These are phyloP conservation scores for Violaceomyces palustris DNA, from an alignment of 1,284 basidiomycete species.

Conservation along the genomic window DNA sequence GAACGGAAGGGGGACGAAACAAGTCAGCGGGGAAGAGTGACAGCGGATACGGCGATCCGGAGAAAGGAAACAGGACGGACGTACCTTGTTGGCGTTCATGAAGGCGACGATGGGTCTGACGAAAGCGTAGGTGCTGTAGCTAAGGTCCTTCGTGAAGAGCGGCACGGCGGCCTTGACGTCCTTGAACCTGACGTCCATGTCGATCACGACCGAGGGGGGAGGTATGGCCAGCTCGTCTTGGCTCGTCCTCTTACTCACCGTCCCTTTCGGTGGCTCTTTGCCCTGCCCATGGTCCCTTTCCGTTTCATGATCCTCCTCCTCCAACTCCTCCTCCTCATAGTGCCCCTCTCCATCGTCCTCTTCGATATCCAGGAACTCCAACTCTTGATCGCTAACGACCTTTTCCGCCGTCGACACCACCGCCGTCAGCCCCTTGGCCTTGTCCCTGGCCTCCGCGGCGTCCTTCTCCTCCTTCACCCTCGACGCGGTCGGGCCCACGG, in stretches of 20 bases:
- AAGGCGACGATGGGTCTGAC: slow-evolving; percentile 96
- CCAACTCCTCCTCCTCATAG: slow-evolving; percentile 2
- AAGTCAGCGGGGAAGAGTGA: no score
- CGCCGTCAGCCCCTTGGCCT: not conserved
- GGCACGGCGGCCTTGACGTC: slow-evolving; percentile 95
- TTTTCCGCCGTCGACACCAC: not conserved
- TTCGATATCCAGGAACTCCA: no score
- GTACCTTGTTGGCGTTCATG: slow-evolving; percentile 59
- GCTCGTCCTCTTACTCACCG: slow-evolving; percentile 8
- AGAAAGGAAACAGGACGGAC: no score
- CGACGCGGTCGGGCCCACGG: slow-evolving; percentile 44
- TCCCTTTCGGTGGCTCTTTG: no score
- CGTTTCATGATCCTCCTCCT: slow-evolving; percentile 4
- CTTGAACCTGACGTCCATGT: slow-evolving; percentile 90
- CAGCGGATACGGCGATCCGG: no score
- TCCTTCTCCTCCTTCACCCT: slow-evolving; percentile 36
- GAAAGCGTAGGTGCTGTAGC: slow-evolving; percentile 88
- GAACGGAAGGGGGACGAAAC: not conserved
- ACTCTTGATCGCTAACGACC: not conserved
- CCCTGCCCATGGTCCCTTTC: not conserved
- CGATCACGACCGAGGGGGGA: slow-evolving; percentile 62
- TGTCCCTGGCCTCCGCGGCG: not conserved
- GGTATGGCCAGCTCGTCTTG: slow-evolving; percentile 18
- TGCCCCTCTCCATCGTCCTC: not conserved
- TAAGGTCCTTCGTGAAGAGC: slow-evolving; percentile 57